Conservation (phyloP, 768 basidiomycete species). For the Amanita jacksonii region DNA sequence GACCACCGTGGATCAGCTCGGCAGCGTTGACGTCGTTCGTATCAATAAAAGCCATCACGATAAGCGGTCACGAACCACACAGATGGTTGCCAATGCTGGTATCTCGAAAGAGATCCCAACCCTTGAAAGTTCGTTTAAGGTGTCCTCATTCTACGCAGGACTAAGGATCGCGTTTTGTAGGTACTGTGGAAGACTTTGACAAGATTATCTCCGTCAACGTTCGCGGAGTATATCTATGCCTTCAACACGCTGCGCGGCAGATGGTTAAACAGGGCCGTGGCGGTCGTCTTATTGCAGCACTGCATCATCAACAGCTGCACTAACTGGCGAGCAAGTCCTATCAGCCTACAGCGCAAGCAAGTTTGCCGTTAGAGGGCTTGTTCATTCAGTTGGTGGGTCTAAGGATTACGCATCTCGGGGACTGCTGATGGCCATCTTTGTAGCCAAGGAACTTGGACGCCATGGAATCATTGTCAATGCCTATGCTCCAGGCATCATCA, state of each 20-base stretch:
- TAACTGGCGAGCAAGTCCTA: constrained; percentile 22
- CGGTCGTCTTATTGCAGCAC: constrained; percentile 34
- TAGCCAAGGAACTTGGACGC: constrained; percentile 16
- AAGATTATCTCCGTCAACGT: constrained; percentile 27
- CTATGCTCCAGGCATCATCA: constrained; percentile 18
- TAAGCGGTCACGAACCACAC: background rate
- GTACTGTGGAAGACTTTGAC: too few relatives aligned
- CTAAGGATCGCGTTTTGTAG: background rate
- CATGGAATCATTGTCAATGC: constrained; percentile 23
- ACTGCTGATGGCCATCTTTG: too few relatives aligned
- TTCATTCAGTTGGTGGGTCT: constrained; percentile 21
- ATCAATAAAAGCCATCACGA: background rate
- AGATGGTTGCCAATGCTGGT: constrained; percentile 42
- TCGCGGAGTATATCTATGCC: constrained; percentile 39
- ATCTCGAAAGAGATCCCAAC: constrained; percentile 14
- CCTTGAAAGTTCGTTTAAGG: constrained; percentile 5
- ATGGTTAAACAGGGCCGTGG: constrained; percentile 37
- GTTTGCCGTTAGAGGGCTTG: constrained; percentile 30
- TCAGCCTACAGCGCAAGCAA: constrained; percentile 25
- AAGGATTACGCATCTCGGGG: too few relatives aligned
- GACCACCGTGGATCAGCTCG: constrained; percentile 23
- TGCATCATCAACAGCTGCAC: constrained; percentile 25
- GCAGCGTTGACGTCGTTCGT: constrained; percentile 39
- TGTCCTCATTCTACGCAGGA: background rate
- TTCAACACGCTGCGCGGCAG: constrained; percentile 28